Evolutionary conservation across 129 eudicot genomes (phyloP), one percentile per base, ranked within the genome.

Genomic region (Centella asiatica): DNA sequence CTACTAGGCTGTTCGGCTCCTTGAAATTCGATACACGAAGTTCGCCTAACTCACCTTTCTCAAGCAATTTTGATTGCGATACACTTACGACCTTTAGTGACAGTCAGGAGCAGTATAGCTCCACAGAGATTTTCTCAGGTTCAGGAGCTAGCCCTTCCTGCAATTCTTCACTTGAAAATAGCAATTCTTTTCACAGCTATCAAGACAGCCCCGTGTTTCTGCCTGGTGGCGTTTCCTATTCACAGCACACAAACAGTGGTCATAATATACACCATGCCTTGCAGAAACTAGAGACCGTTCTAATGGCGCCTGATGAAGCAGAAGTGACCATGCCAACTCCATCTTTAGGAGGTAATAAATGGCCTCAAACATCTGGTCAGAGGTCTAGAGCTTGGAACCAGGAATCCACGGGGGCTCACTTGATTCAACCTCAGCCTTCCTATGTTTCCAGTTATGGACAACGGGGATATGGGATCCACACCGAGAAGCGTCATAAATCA

Each of bases 31-130:
- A 76, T 42, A 63, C 66, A 23, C 54, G 82, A 76, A 74, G 75
- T 71, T 92, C 98, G 10, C 98, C 95, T 0, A 85, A 73, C 67
- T 87, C 90, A 11, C 96, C 98, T 20, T 87, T 92, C 62, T 74
- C 78, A 22, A 72, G 72, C 34, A 81, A 67, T 50, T 75, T 75
- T 46, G 95, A 87, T 62, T 66, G 82, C 10, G 88, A 84, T 29
- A 70, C 60, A 28, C 29, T 57, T 66, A 58, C 80, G 61, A 46
- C 84, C 31, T 71, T 75, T 39, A 84, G 82, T 39, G 79, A 76
- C 66, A 82, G 79, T 39, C 79, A 53, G 33, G 88, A 85, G 62
- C 88, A 78, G 67, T 76, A 75, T 29, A 78, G 77, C 65, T 74
- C 89, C n/a, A 51, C 80, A 0, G 92, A 74, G 31, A 66, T 61